phyloP scores from a whole-genome alignment of 805 yeast species.

The Candida boidinii region DNA sequence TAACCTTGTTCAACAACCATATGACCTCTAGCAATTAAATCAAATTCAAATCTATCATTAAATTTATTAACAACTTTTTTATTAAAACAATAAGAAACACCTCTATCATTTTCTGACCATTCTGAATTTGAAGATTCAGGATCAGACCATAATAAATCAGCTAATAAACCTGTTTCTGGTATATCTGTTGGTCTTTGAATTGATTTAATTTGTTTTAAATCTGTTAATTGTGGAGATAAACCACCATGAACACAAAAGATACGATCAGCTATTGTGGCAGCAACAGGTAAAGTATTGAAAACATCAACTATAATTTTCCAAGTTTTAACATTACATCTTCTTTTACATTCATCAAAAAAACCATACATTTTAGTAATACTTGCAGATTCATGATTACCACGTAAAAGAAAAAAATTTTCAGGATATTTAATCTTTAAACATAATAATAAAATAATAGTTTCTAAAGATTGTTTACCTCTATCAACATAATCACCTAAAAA shows the following conservation, averaged over 20 bases:
- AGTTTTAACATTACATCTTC: slow-evolving; percentile 35
- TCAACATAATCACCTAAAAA: slow-evolving; percentile 55
- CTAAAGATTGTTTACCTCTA: slow-evolving; percentile 49
- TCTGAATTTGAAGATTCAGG: slow-evolving; percentile 45
- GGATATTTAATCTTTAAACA: slow-evolving; percentile 52
- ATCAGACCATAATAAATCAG: slow-evolving; percentile 79
- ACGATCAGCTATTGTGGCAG: slow-evolving; percentile 52
- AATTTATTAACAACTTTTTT: slow-evolving; percentile 66
- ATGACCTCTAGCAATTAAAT: slow-evolving; percentile 73
- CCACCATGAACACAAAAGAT: slow-evolving; percentile 65
- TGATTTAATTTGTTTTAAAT: slow-evolving; percentile 58
- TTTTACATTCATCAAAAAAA: slow-evolving; percentile 52
- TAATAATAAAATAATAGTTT: slow-evolving; percentile 41
- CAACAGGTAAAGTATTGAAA: slow-evolving; percentile 50
- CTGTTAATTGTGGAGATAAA: slow-evolving; percentile 60
- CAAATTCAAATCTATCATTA: slow-evolving; percentile 58
- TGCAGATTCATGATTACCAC: slow-evolving; percentile 55
- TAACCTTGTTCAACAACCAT: slow-evolving; percentile 90
- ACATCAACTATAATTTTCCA: slow-evolving; percentile 50
- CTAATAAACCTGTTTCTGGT: slow-evolving; percentile 70
- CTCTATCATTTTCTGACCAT: slow-evolving; percentile 80
- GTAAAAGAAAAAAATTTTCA: slow-evolving; percentile 49
- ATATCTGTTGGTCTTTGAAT: slow-evolving; percentile 78
- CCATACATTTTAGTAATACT: slow-evolving; percentile 53
- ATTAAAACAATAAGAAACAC: slow-evolving; percentile 74